A percentile compares a stretch with the other conserved stretches of the same genome.
Conservation (phyloP, 2,329 filamentous ascomycete species). For the Diaporthe helianthi region DNA sequence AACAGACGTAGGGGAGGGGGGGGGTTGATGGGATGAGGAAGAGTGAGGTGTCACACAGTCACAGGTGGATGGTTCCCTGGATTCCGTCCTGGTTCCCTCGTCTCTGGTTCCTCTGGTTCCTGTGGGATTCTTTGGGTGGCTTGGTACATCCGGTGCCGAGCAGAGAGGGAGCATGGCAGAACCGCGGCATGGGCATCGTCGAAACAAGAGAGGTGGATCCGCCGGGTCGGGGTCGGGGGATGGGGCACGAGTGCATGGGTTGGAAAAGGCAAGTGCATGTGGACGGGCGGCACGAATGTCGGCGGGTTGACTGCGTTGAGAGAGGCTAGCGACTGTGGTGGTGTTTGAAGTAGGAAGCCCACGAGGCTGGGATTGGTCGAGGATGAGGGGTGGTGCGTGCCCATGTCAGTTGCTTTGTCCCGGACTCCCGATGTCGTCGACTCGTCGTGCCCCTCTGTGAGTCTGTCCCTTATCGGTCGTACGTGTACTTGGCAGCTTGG, state of each 20-base stretch:
- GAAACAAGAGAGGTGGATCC: conserved; percentile 24
- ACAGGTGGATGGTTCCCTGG: conserved; percentile 6
- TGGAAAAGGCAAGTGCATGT: neutral
- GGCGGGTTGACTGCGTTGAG: conserved; percentile 10
- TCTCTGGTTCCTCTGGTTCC: neutral
- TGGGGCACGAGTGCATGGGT: conserved; percentile 1
- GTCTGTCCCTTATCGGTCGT: conserved; percentile 6
- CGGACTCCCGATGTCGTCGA: too few species aligned
- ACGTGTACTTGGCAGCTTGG: too few species aligned
- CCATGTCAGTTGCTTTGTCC: conserved; percentile 5
- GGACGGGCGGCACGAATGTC: conserved; percentile 17
- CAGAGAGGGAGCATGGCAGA: conserved; percentile 20
- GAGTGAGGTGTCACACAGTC: conserved; percentile 9
- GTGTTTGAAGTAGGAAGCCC: conserved; percentile 23
- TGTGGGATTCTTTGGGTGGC: conserved; percentile 14
- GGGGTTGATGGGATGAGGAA: conserved; percentile 5
- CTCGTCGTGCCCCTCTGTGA: conserved; percentile 17
- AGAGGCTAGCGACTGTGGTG: conserved; percentile 24
- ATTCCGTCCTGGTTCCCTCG: neutral
- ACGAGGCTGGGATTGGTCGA: conserved; percentile 21
- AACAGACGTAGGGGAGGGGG: conserved; percentile 32
- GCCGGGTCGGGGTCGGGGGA: conserved; percentile 18
- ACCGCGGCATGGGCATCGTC: conserved; percentile 21
- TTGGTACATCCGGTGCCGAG: conserved; percentile 21
- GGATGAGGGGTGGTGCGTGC: conserved; percentile 4